Percentiles rank a stretch among this genome's conserved stretches.
These are phyloP conservation scores for Aureobasidium sp. DNA, from an alignment of 2,329 filamentous ascomycete genomes.

Conservation along the genomic window DNA sequence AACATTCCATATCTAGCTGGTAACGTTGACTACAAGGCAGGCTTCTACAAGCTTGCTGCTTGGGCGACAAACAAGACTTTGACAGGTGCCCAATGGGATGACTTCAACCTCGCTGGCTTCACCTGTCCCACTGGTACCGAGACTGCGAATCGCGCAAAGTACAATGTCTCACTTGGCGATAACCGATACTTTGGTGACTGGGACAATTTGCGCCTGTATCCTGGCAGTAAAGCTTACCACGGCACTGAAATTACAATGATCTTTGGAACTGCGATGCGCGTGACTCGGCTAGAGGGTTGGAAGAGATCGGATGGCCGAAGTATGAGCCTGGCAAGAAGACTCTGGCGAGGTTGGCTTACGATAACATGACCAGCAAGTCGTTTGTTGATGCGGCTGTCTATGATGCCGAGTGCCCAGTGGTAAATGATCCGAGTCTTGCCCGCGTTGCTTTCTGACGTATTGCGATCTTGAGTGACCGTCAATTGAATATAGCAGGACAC, in stretches of 20 bases:
- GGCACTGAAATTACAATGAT: conserved; percentile 29
- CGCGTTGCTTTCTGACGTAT: not conserved
- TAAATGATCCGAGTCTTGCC: not conserved
- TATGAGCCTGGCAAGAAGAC: conserved; percentile 22
- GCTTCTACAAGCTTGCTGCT: conserved; percentile 40
- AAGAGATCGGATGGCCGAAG: conserved; percentile 31
- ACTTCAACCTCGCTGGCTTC: conserved; percentile 20
- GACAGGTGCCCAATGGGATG: conserved; percentile 28
- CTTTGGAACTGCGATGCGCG: conserved; percentile 28
- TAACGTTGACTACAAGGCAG: conserved; percentile 42
- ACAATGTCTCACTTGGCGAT: conserved; percentile 39
- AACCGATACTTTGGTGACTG: conserved; percentile 46
- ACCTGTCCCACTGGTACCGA: conserved; percentile 38
- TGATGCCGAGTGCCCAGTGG: conserved; percentile 18
- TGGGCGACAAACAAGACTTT: conserved; percentile 35
- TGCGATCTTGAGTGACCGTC: not conserved
- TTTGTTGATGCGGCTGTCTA: conserved; percentile 25
- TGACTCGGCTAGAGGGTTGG: conserved; percentile 27
- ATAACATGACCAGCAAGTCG: conserved; percentile 21
- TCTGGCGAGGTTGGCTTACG: conserved; percentile 24
- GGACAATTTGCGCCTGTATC: conserved; percentile 41
- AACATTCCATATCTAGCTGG: conserved; percentile 37
- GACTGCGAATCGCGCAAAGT: conserved; percentile 29
- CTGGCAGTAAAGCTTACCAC: conserved; percentile 43
- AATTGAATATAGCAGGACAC: not conserved